These are phyloP conservation scores for Kodamaea jinghongensis DNA, from an alignment of 805 yeast species.

Conservation along the genomic window DNA sequence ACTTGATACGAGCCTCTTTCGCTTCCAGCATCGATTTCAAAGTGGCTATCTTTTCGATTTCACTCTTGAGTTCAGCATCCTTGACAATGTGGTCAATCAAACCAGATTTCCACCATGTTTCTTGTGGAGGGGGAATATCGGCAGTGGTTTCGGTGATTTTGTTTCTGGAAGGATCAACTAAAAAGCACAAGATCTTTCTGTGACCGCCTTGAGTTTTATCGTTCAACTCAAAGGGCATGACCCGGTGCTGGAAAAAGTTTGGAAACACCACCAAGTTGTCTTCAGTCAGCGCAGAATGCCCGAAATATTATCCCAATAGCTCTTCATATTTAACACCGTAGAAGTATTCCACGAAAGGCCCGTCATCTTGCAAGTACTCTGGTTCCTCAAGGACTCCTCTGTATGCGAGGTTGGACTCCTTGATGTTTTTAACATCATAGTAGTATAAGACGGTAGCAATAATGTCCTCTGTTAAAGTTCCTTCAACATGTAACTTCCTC, in stretches of 20 bases:
- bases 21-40: conserved; percentile 24
- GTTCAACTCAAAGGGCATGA: conserved; percentile 34
- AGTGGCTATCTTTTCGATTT: conserved; percentile 5
- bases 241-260: conserved; percentile 38
- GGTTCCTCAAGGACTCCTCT: conserved; percentile 30
- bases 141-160: conserved; percentile 25
- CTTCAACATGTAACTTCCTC: conserved; percentile 46
- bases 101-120: conserved; percentile 29
- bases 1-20: conserved; percentile 22
- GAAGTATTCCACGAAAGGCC: conserved; percentile 17
- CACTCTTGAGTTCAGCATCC: conserved; percentile 3
- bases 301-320: conserved; percentile 21
- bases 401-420: conserved; percentile 32
- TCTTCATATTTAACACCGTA: conserved; percentile 33
- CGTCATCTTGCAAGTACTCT: conserved; percentile 34
- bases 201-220: conserved; percentile 37
- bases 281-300: conserved; percentile 23
- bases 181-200: conserved; percentile 38
- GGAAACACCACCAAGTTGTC: conserved; percentile 37
- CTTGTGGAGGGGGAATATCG: conserved; percentile 39
- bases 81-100: conserved; percentile 11
- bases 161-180: conserved; percentile 38
- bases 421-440: conserved; percentile 39
- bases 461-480: conserved; percentile 39
- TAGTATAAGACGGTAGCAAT: conserved; percentile 42